Percentiles rank a stretch among this genome's conserved stretches.
Conservation (phyloP, 768 basidiomycete species). For the Russula compacta region DNA sequence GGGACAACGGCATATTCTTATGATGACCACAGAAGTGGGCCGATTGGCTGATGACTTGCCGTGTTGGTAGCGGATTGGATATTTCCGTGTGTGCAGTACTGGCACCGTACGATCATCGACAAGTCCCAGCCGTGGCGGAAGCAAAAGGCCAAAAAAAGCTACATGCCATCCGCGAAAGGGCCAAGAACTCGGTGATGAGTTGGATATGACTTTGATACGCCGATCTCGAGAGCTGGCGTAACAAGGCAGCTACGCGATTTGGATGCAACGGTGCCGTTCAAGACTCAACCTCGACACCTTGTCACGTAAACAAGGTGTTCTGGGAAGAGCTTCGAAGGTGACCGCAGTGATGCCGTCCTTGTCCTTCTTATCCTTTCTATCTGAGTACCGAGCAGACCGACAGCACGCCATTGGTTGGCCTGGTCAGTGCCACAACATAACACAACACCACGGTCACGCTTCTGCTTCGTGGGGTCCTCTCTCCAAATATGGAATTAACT, state of each 20-base stretch:
- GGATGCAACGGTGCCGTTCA: neutral
- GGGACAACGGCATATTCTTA: neutral
- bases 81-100: neutral
- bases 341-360: neutral
- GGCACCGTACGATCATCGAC: constrained; percentile 1
- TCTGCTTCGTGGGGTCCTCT: too few species aligned
- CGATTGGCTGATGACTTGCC: neutral
- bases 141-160: neutral
- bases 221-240: constrained; percentile 3
- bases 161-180: neutral
- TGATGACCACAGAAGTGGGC: neutral
- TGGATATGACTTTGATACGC: constrained; percentile 2
- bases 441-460: too few species aligned
- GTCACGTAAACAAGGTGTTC: neutral
- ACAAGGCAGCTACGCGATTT: neutral
- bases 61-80: neutral
- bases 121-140: neutral
- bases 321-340: neutral
- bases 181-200: neutral
- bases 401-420: neutral
- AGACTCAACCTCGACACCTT: neutral
- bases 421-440: too few species aligned
- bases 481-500: constrained; percentile 9
- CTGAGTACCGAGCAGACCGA: neutral
- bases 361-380: neutral